Percentiles rank a stretch among this genome's conserved stretches.
Evolutionary conservation across 2,329 filamentous ascomycete species (phyloP).

Genomic region (Drechslerella coelobrocha): DNA sequence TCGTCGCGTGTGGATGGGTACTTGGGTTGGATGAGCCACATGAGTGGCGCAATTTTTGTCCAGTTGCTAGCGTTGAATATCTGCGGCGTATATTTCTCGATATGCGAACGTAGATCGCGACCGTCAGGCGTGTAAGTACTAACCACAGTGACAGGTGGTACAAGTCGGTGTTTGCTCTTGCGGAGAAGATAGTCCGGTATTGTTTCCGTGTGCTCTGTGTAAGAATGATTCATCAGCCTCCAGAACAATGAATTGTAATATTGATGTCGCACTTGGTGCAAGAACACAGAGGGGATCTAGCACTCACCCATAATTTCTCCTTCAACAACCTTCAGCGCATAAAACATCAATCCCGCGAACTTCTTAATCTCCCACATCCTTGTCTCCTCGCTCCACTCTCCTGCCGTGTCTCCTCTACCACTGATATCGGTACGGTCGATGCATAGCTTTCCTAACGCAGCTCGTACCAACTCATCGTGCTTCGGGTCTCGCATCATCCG

Average conservation of each 20-base stretch:
- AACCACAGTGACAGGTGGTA: neutral
- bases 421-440: neutral
- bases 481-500: neutral
- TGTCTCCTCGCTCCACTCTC: slow-evolving; percentile 8
- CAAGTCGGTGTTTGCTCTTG: slow-evolving; percentile 3
- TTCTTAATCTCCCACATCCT: slow-evolving; percentile 35
- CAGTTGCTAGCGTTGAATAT: slow-evolving; percentile 19
- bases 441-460: neutral
- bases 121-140: slow-evolving; percentile 21
- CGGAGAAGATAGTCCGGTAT: slow-evolving; percentile 21
- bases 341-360: slow-evolving; percentile 29
- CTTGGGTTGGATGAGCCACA: slow-evolving; percentile 19
- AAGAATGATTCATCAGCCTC: neutral
- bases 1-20: neutral
- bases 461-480: slow-evolving; percentile 4
- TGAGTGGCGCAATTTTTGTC: slow-evolving; percentile 13
- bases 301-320: slow-evolving; percentile 2
- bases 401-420: neutral
- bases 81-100: slow-evolving; percentile 24
- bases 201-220: slow-evolving; percentile 24
- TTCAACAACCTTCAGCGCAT: slow-evolving; percentile 24
- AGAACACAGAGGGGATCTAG: neutral
- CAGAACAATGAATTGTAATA: neutral
- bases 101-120: neutral
- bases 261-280: no score